Percentiles rank a stretch among this genome's conserved stretches.
These are phyloP conservation scores for Paraconiothyrium brasiliense DNA, from an alignment of 2,329 filamentous ascomycete genomes.

Conservation along the genomic window DNA sequence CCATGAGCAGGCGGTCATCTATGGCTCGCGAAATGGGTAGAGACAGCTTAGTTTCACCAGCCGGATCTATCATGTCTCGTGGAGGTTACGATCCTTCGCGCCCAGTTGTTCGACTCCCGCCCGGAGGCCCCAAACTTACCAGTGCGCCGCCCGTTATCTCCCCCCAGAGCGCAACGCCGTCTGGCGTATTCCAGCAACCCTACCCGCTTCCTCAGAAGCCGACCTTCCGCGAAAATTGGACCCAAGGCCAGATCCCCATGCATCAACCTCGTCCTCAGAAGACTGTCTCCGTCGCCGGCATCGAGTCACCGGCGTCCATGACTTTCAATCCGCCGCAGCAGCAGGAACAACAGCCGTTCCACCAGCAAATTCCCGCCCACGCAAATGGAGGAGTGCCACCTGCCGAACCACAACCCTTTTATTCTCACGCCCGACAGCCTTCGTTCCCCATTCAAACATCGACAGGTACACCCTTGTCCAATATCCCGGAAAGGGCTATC, in stretches of 20 bases:
- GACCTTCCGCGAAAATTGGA: constrained; percentile 67
- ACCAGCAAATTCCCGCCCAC: constrained; percentile 89
- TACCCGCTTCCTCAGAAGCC: constrained; percentile 65
- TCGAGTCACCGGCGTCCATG: constrained; percentile 80
- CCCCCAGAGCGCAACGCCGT: constrained; percentile 50
- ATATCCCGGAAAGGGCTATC: constrained; percentile 91
- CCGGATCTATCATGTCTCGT: constrained; percentile 78
- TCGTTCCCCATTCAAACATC: constrained; percentile 77
- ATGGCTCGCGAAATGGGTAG: constrained; percentile 72
- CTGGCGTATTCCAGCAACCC: constrained; percentile 62
- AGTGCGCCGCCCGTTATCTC: constrained; percentile 41
- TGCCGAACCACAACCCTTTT: constrained; percentile 54
- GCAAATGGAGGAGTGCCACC: constrained; percentile 67
- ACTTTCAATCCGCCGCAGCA: constrained; percentile 68
- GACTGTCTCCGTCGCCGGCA: constrained; percentile 89
- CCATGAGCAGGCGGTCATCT: constrained; percentile 89
- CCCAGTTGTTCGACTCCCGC: constrained; percentile 85
- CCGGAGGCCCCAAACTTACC: constrained; percentile 57
- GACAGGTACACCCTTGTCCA: constrained; percentile 82
- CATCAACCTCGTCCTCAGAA: constrained; percentile 96
- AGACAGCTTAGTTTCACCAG: constrained; percentile 81
- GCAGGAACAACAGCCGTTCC: constrained; percentile 85
- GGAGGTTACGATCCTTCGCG: constrained; percentile 67
- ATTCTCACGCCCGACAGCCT: constrained; percentile 71
- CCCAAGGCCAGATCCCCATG: constrained; percentile 73